phyloP scores from a whole-genome alignment of 2,329 filamentous ascomycete species.

The Trichoderma polysporum region DNA sequence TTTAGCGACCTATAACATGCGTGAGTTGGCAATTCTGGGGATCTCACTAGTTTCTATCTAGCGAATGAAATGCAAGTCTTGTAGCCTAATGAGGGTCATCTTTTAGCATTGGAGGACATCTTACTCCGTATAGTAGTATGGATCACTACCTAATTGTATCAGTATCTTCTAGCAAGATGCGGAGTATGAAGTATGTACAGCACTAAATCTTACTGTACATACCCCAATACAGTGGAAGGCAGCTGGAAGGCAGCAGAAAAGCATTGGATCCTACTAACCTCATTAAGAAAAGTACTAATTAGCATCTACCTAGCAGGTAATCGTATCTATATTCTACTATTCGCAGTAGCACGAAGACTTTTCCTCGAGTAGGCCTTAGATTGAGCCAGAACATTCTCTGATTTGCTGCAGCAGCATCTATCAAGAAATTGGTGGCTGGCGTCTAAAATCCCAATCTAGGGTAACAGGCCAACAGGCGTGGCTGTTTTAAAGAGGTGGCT shows the following conservation, averaged over 20 bases:
- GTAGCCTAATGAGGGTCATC: not conserved
- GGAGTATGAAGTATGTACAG: too few relatives aligned
- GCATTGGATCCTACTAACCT: too few relatives aligned
- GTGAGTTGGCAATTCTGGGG: not conserved
- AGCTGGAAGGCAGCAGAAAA: too few relatives aligned
- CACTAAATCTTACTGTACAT: too few relatives aligned
- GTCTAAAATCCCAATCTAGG: not conserved
- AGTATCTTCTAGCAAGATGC: too few relatives aligned
- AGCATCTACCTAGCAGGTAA: too few relatives aligned
- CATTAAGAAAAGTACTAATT: too few relatives aligned
- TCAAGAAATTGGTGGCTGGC: not conserved
- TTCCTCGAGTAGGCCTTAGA: not conserved
- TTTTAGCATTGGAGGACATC: not conserved
- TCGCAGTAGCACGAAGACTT: too few relatives aligned
- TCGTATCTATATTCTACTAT: too few relatives aligned
- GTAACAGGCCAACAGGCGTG: not conserved
- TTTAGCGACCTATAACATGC: not conserved
- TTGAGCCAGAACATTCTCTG: not conserved
- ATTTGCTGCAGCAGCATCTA: not conserved
- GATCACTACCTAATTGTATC: too few relatives aligned
- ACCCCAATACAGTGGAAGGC: too few relatives aligned
- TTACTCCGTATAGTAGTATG: too few relatives aligned
- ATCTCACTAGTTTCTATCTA: not conserved
- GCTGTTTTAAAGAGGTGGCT: conserved; percentile 23
- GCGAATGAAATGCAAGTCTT: not conserved